Percentiles rank a stretch among this genome's conserved stretches.
Conservation (phyloP, 75 land plant genomes). For the Adiantum capillusveneris region DNA sequence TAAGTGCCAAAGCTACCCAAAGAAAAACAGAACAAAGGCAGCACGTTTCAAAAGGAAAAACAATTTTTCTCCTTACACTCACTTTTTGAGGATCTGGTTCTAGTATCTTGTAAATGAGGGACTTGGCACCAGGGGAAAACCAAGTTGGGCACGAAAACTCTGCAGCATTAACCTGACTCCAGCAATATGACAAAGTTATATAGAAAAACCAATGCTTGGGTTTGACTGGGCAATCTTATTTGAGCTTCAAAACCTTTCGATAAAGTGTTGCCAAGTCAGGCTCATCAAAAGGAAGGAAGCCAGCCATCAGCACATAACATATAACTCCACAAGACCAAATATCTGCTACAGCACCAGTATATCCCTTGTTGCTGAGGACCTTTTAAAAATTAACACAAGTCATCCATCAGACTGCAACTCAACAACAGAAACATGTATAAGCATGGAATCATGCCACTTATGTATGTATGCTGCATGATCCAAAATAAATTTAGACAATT, state of each 20-base stretch:
- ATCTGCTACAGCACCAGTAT: constrained; percentile 16
- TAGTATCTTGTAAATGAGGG: constrained; percentile 65
- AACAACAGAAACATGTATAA: too few relatives aligned
- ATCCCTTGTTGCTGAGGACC: constrained; percentile 17
- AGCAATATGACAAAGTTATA: background rate
- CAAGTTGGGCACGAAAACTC: constrained; percentile 86
- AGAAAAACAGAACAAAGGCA: too few relatives aligned
- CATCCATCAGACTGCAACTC: too few relatives aligned
- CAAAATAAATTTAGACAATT: too few relatives aligned
- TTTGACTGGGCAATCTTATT: background rate
- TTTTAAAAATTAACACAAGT: background rate
- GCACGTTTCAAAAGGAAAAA: too few relatives aligned
- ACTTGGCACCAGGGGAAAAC: constrained; percentile 76
- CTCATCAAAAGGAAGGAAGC: constrained; percentile 17
- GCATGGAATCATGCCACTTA: too few relatives aligned
- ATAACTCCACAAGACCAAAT: constrained; percentile 23
- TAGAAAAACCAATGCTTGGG: too few relatives aligned
- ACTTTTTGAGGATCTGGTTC: constrained; percentile 90
- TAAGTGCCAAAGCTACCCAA: too few relatives aligned
- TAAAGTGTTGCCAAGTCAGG: constrained; percentile 10
- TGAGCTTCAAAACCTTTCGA: constrained; percentile 8
- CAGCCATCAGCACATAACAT: constrained; percentile 15
- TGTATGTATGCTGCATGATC: too few relatives aligned
- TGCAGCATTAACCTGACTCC: constrained; percentile 70
- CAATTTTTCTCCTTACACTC: constrained; percentile 28